Percentiles rank a stretch among this genome's conserved stretches.
These are phyloP conservation scores for Solanum tarapatanum DNA, from an alignment of 257 asterid genomes.

Conservation along the genomic window DNA sequence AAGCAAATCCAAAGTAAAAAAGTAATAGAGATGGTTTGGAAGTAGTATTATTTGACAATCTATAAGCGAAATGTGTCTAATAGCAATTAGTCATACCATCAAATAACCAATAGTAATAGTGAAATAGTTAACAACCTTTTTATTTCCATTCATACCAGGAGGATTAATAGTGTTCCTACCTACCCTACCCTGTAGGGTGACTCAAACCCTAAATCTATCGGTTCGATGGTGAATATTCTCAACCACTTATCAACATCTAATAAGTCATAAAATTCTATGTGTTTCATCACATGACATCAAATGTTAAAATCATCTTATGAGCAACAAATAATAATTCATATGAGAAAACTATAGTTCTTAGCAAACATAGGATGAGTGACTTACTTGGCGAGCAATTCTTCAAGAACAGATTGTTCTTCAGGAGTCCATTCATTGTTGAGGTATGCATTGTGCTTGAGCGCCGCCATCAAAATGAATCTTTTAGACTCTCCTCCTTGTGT, in stretches of 20 bases:
- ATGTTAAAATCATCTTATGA: not conserved
- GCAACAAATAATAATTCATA: not conserved
- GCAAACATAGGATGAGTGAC: not conserved
- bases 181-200: not conserved
- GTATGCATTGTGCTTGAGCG: conserved; percentile 62
- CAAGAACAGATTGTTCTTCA: conserved; percentile 62
- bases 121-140: not conserved
- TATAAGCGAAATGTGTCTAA: not conserved
- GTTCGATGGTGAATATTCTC: not conserved
- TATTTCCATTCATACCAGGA: not conserved
- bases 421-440: conserved; percentile 56
- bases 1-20: not conserved
- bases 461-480: not conserved
- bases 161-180: too few species aligned
- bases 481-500: not conserved
- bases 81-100: not conserved
- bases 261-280: not conserved
- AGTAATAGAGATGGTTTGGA: not conserved
- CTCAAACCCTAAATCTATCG: not conserved
- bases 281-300: not conserved
- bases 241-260: not conserved
- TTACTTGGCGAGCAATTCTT: conserved; percentile 61
- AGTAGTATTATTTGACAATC: not conserved
- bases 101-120: too few species aligned
- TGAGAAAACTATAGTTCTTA: not conserved